These are phyloP conservation scores for Chlamydomonas urium DNA, from an alignment of 139 green algal species.

Conservation along the genomic window DNA sequence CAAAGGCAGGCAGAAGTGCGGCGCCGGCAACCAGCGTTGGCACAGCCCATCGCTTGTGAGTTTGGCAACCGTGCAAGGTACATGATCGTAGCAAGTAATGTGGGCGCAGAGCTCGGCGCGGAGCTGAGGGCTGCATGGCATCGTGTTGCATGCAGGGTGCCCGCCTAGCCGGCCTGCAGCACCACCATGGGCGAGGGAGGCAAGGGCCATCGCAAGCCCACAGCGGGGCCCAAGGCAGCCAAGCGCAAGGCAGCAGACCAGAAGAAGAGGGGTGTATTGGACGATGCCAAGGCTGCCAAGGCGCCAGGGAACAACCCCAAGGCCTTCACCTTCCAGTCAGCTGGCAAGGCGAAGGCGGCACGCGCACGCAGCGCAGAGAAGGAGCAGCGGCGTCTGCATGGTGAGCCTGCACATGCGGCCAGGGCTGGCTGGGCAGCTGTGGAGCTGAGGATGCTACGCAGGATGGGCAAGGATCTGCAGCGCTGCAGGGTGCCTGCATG, in stretches of 20 bases:
- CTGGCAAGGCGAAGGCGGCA: constrained; percentile 60
- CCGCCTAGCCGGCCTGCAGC: too few relatives aligned
- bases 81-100: too few relatives aligned
- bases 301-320: constrained; percentile 56
- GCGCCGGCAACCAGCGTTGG: too few relatives aligned
- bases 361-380: constrained; percentile 74
- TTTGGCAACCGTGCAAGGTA: too few relatives aligned
- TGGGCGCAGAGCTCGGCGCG: too few relatives aligned
- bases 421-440: too few relatives aligned
- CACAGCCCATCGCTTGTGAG: too few relatives aligned
- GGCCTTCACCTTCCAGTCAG: constrained; percentile 69
- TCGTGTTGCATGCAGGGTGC: not conserved
- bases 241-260: constrained; percentile 59
- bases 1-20: too few relatives aligned
- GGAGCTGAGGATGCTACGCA: not conserved
- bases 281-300: constrained; percentile 31
- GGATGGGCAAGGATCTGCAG: not conserved
- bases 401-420: constrained; percentile 38
- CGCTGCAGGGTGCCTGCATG: not conserved
- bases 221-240: constrained; percentile 64
- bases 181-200: too few relatives aligned
- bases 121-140: too few relatives aligned
- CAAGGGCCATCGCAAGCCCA: constrained; percentile 63
- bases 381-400: constrained; percentile 88
- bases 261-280: constrained; percentile 53